phyloP scores from a whole-genome alignment of 2,329 filamentous ascomycete species.

The Ascochyta lentis region DNA sequence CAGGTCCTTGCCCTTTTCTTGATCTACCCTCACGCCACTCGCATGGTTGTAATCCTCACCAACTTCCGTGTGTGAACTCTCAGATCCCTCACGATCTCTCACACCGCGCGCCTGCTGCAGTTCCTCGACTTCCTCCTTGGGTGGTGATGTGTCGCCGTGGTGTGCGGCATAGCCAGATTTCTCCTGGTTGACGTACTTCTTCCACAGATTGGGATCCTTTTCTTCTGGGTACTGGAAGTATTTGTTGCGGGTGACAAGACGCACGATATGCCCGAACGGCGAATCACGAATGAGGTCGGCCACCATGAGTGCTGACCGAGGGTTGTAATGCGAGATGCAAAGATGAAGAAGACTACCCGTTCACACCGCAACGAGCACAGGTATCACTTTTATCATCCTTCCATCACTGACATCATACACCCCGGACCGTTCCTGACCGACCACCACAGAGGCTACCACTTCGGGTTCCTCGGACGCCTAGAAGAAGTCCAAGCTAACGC shows the following conservation, averaged over 20 bases:
- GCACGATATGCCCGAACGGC: slow-evolving; percentile 48
- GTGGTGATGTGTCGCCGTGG: slow-evolving; percentile 51
- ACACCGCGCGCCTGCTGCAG: slow-evolving; percentile 16
- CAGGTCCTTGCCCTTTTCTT: slow-evolving; percentile 60
- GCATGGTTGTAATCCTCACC: slow-evolving; percentile 36
- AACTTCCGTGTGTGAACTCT: slow-evolving; percentile 20
- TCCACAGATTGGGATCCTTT: slow-evolving; percentile 56
- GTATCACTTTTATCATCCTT: neutral
- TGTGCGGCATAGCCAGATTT: slow-evolving; percentile 58
- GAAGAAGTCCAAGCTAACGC: neutral
- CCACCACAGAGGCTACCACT: neutral
- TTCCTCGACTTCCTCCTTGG: slow-evolving; percentile 42
- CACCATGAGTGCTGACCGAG: slow-evolving; percentile 9
- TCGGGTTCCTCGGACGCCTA: neutral
- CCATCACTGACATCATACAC: slow-evolving; percentile 13
- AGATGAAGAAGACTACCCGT: neutral
- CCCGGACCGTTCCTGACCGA: neutral
- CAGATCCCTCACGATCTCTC: slow-evolving; percentile 19
- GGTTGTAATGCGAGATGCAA: neutral
- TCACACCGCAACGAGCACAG: neutral
- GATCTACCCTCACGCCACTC: slow-evolving; percentile 55
- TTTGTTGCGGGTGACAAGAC: slow-evolving; percentile 48
- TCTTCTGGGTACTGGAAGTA: slow-evolving; percentile 57
- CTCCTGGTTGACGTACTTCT: slow-evolving; percentile 57
- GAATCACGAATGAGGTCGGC: slow-evolving; percentile 31